A percentile compares a stretch with the other conserved stretches of the same genome.
Conservation (phyloP, 2,329 filamentous ascomycete genomes). For the Berkeleyomyces rouxiae region DNA sequence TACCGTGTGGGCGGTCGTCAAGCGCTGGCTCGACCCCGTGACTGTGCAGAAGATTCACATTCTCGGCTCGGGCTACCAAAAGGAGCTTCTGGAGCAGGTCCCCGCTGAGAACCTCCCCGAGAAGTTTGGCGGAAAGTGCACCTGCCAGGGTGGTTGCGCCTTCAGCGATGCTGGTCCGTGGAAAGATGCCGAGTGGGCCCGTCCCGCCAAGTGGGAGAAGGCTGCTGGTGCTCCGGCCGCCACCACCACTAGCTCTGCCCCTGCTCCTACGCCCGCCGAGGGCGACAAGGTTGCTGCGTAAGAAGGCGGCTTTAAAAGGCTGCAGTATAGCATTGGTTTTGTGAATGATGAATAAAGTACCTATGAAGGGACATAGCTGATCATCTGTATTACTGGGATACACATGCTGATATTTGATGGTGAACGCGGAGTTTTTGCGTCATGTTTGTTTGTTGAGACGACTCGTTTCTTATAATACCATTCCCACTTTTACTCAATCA, state of each 20-base stretch:
- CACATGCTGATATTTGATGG: neutral
- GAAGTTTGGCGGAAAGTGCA: constrained; percentile 68
- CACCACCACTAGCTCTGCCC: constrained; percentile 19
- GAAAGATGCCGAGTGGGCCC: constrained; percentile 53
- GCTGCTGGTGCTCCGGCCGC: constrained; percentile 15
- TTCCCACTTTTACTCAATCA: neutral
- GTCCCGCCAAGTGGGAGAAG: constrained; percentile 44
- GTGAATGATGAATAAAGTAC: constrained; percentile 13
- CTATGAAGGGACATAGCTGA: constrained; percentile 10
- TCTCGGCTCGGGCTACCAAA: constrained; percentile 64
- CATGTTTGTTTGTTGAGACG: neutral
- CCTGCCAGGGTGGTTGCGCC: constrained; percentile 67
- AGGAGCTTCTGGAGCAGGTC: constrained; percentile 69
- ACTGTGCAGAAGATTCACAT: constrained; percentile 94
- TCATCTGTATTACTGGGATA: neutral
- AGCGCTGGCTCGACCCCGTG: constrained; percentile 90
- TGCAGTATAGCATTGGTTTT: constrained; percentile 10
- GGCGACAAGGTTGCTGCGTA: constrained; percentile 23
- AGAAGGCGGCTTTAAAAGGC: constrained; percentile 17
- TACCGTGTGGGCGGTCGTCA: constrained; percentile 68
- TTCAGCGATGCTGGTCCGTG: constrained; percentile 85
- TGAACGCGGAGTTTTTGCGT: neutral
- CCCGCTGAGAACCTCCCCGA: constrained; percentile 79
- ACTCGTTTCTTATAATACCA: neutral
- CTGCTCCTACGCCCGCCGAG: constrained; percentile 20